Base-by-base conservation (phyloP, 2,329 filamentous ascomycete species). In the Claviceps humidiphila region DNA sequence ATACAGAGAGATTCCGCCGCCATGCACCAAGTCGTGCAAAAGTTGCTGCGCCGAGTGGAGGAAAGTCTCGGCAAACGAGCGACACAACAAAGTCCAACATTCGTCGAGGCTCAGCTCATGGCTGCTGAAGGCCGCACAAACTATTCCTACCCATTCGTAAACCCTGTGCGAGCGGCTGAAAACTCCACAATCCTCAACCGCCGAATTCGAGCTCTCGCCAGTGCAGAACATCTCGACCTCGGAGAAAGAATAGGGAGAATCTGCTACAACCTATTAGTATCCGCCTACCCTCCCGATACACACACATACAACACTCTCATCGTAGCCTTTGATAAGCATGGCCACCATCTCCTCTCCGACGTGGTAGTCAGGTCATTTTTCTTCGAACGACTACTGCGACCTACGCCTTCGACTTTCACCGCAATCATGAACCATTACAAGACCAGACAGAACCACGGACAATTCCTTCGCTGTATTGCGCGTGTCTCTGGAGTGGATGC, bases 261-360 rank as follows among this genome's bases (percentile, higher is more conserved):
- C 50, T 80, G 77, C 64, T 82, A 83, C 65, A 88, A 87, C 60
- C 68, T 93, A 3, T 72, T 88, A 16, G 69, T 80, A 3, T 81
- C 79, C 2, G 64, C 74, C 2, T 71, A 78, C 17, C 77, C 81
- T 0, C 84, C 86, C 0, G 79, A 79, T 55, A 75, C 86, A 39
- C 73, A 81, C 57, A 88, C 82, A 3, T 88, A 82, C 68, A 89
- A 89, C 61, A 74, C 76, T 13, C 72, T 93, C 26, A 75, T 91
- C 2, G 64, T 77, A n/a, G 77, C 78, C n/a, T 81, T 91, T 49
- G 73, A 76, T 50, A 70, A 72, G 37, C 62, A 74, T 5, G 69
- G 73, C 30, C 68, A 74, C 50, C 69, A 74, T 52, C 66, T 69
- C 40, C 66, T 84, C 17, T 73, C 77, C 4, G 70, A 79, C 40